phyloP scores from a whole-genome alignment of 176 grass and related monocot genomes.

The Triticum timopheevii region DNA sequence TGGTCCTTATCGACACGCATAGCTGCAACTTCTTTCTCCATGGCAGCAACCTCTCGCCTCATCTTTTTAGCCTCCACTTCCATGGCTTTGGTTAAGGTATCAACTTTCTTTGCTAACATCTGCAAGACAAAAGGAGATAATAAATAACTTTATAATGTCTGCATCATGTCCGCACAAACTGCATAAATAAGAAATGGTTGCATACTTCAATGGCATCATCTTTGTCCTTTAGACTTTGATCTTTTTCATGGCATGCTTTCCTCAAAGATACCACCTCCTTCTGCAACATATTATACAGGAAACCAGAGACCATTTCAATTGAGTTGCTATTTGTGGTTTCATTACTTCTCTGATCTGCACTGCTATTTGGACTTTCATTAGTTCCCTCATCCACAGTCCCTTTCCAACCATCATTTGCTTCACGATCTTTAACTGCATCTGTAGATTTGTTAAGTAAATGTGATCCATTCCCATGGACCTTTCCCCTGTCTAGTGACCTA shows the following conservation, averaged over 20 bases:
- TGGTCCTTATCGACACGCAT: constrained; percentile 93
- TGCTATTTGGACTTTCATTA: constrained; percentile 47
- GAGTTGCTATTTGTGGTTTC: constrained; percentile 56
- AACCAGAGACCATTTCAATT: constrained; percentile 72
- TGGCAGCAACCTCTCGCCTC: constrained; percentile 92
- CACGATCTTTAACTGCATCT: constrained; percentile 62
- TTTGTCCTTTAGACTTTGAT: constrained; percentile 94
- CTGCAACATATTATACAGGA: constrained; percentile 97
- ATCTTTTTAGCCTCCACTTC: constrained; percentile 99
- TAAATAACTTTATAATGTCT: constrained; percentile 1
- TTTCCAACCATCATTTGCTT: constrained; percentile 65
- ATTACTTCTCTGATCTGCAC: constrained; percentile 48
- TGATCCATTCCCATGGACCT: constrained; percentile 60
- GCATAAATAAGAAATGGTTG: constrained; percentile 14
- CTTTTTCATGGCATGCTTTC: constrained; percentile 88
- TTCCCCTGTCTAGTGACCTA: constrained; percentile 80
- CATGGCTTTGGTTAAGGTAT: constrained; percentile 98
- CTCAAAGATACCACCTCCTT: constrained; percentile 92
- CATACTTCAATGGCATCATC: constrained; percentile 93
- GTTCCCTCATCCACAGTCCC: constrained; percentile 56
- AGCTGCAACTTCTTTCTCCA: constrained; percentile 98
- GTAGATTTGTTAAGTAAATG: constrained; percentile 84
- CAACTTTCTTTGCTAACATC: constrained; percentile 95
- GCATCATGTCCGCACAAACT: not conserved
- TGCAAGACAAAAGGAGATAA: constrained; percentile 27